phyloP scores from a whole-genome alignment of 306 rosid genomes.

The Cucurbita maxima region DNA sequence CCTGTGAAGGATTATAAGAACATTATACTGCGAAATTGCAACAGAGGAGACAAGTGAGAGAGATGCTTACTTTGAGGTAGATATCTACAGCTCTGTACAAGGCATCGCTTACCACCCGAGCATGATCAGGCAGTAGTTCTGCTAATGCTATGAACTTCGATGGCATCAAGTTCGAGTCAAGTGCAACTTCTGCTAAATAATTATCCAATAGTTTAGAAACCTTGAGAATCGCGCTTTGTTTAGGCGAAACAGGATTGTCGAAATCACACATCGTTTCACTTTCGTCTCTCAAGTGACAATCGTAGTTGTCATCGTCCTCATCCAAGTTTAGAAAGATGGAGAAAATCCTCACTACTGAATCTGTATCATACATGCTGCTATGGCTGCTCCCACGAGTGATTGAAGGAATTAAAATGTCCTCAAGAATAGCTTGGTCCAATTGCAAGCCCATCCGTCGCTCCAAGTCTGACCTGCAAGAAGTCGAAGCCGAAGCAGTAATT shows the following conservation, averaged over 20 bases:
- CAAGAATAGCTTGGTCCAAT: slow-evolving; percentile 93
- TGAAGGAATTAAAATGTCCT: slow-evolving; percentile 77
- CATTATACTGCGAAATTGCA: too few relatives aligned
- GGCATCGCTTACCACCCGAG: slow-evolving; percentile 74
- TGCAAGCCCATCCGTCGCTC: slow-evolving; percentile 88
- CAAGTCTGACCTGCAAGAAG: slow-evolving; percentile 70
- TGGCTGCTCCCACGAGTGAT: slow-evolving; percentile 47
- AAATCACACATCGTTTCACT: slow-evolving; percentile 73
- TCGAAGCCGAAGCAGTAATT: slow-evolving; percentile 61
- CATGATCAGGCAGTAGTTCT: slow-evolving; percentile 91
- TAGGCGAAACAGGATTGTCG: slow-evolving; percentile 91
- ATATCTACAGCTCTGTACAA: slow-evolving; percentile 81
- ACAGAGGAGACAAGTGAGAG: background rate
- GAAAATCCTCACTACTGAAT: slow-evolving; percentile 69
- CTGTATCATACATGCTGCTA: slow-evolving; percentile 57
- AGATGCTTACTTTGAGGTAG: slow-evolving; percentile 66
- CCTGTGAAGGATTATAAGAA: slow-evolving; percentile 23
- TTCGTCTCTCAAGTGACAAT: slow-evolving; percentile 51
- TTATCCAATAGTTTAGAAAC: slow-evolving; percentile 80
- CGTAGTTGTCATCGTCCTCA: slow-evolving; percentile 75
- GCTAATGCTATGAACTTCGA: slow-evolving; percentile 68
- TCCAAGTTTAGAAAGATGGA: slow-evolving; percentile 77
- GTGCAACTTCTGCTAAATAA: slow-evolving; percentile 79
- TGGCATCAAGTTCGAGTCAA: slow-evolving; percentile 64
- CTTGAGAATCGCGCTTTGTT: slow-evolving; percentile 84